Evolutionary conservation across 2,329 filamentous ascomycete species (phyloP).

Genomic region (Pseudopyricularia javanii): DNA sequence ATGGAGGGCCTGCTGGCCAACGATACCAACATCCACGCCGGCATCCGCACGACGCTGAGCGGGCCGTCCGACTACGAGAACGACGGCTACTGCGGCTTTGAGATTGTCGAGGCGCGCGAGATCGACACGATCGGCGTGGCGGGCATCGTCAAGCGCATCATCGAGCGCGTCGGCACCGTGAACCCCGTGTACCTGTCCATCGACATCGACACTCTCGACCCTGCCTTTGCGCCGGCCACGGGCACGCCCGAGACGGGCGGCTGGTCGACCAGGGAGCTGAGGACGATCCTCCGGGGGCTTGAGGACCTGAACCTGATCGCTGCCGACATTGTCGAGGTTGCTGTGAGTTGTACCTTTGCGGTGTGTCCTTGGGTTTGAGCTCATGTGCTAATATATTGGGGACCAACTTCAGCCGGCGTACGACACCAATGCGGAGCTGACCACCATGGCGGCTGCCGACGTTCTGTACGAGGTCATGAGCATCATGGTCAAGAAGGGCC

Average conservation of each 20-base stretch:
- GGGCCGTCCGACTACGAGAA: constrained; percentile 75
- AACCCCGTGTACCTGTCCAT: constrained; percentile 72
- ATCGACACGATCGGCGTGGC: constrained; percentile 40
- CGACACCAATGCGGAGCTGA: constrained; percentile 60
- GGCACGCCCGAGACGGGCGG: constrained; percentile 67
- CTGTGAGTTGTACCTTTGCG: constrained; percentile 21
- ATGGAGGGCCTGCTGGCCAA: constrained; percentile 69
- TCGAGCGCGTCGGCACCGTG: constrained; percentile 59
- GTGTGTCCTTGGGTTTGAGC: neutral
- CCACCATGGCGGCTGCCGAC: constrained; percentile 62
- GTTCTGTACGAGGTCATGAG: constrained; percentile 68
- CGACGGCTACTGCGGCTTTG: constrained; percentile 73
- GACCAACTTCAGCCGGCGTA: constrained; percentile 39
- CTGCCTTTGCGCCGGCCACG: constrained; percentile 66
- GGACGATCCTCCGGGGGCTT: constrained; percentile 58
- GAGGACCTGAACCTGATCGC: constrained; percentile 58
- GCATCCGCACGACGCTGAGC: constrained; percentile 71
- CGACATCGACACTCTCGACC: constrained; percentile 82
- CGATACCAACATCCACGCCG: constrained; percentile 78
- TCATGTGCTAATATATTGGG: neutral
- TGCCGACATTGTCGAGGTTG: constrained; percentile 64
- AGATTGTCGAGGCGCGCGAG: constrained; percentile 62
- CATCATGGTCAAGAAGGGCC: constrained; percentile 70
- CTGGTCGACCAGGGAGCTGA: constrained; percentile 61
- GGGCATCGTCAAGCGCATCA: constrained; percentile 69